Base-by-base conservation (phyloP, 169 alveolate species). In the Eimeria sp. region DNA sequence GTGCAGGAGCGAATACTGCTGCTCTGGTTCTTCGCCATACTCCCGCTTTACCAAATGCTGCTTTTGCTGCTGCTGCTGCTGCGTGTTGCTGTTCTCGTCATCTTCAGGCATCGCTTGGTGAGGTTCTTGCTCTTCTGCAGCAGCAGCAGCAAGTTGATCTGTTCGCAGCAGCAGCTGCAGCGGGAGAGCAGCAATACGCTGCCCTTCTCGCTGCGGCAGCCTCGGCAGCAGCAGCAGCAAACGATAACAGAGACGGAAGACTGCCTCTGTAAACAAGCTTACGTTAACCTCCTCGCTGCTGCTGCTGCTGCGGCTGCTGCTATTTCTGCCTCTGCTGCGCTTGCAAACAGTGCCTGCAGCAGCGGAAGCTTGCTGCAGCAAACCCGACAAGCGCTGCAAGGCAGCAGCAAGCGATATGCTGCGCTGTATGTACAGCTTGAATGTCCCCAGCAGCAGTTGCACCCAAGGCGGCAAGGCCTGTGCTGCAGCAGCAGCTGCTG, bases 321-420 rank as follows among this genome's bases (percentile, higher is more conserved):
- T 54, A 4, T 54, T 54, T 7, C 16, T 54, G 61, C 61, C 20
- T 14, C 16, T 7, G 61, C 61, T 54, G 61, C 27, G 30, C 86
- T 22, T 27, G 54, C 51, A 27, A 22, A 22, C 86, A 9, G 43
- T 7, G 30, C 54, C 51, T 40, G 51, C 51, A 27, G 86, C 51
- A 75, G 86, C 51, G 1, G 82, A n/a, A 1, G 86, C 86, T 40
- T 75, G 86, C 86, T 75, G 86, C 86, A 75, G 86, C 86, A 75
- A 75, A 40, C 86, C 86, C 4, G 86, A 75, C 11, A 75, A 45
- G 25, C 86, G 86, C 86, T 45, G 30, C 51, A 75, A 34, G 2
- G 86, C 86, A n/a, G 51, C 86, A 75, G 86, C 86, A 75, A 75
- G 86, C 16, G 86, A 75, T 45, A 75, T 16, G 86, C 45, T 40